A percentile compares a stretch with the other conserved stretches of the same genome.
Conservation (phyloP, 1,284 basidiomycete genomes). For the Lentinula novae-zelandiae region DNA sequence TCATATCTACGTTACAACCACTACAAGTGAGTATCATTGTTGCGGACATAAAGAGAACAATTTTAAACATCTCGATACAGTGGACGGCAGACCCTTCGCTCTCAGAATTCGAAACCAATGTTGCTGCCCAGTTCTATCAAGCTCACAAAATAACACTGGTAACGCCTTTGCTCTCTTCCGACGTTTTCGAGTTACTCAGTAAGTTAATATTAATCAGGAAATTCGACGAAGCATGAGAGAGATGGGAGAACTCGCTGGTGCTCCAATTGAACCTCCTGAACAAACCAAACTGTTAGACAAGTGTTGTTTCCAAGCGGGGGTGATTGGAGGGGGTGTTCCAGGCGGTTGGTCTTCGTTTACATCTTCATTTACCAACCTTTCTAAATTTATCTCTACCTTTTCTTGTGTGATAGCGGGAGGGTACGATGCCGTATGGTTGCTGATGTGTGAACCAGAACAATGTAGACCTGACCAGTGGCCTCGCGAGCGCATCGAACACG, state of each 20-base stretch:
- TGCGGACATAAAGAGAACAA: not conserved
- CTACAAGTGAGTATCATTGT: slow-evolving; percentile 43
- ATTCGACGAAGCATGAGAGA: slow-evolving; percentile 83
- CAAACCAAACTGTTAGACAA: slow-evolving; percentile 87
- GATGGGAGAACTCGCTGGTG: slow-evolving; percentile 79
- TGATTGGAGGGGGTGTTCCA: slow-evolving; percentile 94
- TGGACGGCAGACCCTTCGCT: slow-evolving; percentile 57
- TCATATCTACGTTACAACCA: slow-evolving; percentile 53
- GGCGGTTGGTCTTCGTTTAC: slow-evolving; percentile 61
- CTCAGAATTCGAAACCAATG: slow-evolving; percentile 34
- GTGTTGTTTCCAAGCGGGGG: slow-evolving; percentile 75
- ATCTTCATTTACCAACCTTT: not conserved
- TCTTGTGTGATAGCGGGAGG: slow-evolving; percentile 71
- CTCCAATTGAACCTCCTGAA: slow-evolving; percentile 89
- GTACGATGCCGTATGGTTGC: slow-evolving; percentile 94
- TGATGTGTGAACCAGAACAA: slow-evolving; percentile 67
- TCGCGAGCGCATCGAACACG: slow-evolving; percentile 55
- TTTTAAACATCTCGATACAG: slow-evolving; percentile 26
- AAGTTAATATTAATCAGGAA: slow-evolving; percentile 36
- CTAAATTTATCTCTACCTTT: not conserved
- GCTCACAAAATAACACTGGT: slow-evolving; percentile 58
- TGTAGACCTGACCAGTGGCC: slow-evolving; percentile 39
- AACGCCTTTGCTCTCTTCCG: slow-evolving; percentile 15
- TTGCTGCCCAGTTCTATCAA: slow-evolving; percentile 53
- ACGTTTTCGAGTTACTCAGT: not conserved